These are phyloP conservation scores for Trichoderma atroviride DNA, from an alignment of 2,329 filamentous ascomycete genomes.

Conservation along the genomic window DNA sequence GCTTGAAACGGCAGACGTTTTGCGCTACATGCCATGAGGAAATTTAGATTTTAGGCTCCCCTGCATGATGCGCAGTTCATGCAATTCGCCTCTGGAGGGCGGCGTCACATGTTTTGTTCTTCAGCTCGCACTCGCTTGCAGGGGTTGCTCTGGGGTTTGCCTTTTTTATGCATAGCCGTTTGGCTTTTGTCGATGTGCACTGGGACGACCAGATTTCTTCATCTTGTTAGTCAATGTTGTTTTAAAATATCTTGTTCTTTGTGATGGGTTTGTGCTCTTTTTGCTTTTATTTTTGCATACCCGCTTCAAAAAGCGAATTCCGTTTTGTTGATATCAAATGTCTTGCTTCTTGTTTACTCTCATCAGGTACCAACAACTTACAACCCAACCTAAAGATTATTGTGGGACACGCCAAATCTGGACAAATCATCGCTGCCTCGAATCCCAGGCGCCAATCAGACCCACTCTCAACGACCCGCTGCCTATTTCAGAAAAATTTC, in stretches of 20 bases:
- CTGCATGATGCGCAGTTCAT: constrained; percentile 20
- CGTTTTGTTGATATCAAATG: neutral
- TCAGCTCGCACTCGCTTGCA: constrained; percentile 3
- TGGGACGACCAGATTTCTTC: neutral
- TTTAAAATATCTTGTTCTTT: neutral
- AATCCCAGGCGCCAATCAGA: constrained; percentile 8
- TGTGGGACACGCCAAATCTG: neutral
- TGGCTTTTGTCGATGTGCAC: neutral
- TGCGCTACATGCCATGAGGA: constrained; percentile 3
- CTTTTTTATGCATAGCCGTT: neutral
- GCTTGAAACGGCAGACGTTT: constrained; percentile 7
- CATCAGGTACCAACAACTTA: constrained; percentile 5
- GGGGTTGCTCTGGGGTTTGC: constrained; percentile 4
- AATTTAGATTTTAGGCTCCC: constrained; percentile 14
- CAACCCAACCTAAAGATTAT: neutral
- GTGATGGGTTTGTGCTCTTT: too few species aligned
- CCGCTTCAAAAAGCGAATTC: neutral
- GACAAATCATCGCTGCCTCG: neutral
- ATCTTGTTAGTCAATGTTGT: neutral
- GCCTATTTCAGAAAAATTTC: constrained; percentile 29
- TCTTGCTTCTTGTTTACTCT: neutral
- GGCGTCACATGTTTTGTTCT: constrained; percentile 22
- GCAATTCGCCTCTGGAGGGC: constrained; percentile 17
- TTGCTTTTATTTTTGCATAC: neutral
- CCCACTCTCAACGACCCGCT: constrained; percentile 22